phyloP scores from a whole-genome alignment of 768 basidiomycete genomes.

The Suillus subaureus region DNA sequence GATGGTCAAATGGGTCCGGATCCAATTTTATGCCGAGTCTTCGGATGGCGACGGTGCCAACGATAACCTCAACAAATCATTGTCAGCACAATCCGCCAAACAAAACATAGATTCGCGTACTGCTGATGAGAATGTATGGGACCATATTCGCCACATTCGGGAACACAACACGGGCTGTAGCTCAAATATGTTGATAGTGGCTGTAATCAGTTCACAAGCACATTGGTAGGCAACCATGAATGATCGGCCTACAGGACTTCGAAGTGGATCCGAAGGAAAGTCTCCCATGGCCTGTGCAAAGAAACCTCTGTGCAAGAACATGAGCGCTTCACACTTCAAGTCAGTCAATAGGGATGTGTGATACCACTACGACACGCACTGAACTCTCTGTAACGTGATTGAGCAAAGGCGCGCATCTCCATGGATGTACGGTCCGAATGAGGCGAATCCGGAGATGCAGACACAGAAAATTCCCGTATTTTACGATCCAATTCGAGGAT shows the following conservation, averaged over 20 bases:
- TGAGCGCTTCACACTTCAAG: slow-evolving; percentile 40
- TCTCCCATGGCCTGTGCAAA: slow-evolving; percentile 59
- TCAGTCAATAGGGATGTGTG: slow-evolving; percentile 2
- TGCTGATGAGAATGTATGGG: slow-evolving; percentile 54
- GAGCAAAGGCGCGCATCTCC: slow-evolving; percentile 45
- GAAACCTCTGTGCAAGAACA: slow-evolving; percentile 58
- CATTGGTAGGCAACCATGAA: slow-evolving; percentile 54
- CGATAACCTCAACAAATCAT: slow-evolving; percentile 42
- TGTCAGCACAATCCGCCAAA: not conserved
- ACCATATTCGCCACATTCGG: slow-evolving; percentile 64
- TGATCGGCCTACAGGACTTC: slow-evolving; percentile 50
- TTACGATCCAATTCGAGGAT: slow-evolving; percentile 53
- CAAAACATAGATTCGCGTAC: slow-evolving; percentile 35
- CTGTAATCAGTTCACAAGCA: slow-evolving; percentile 48
- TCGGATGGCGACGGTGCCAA: slow-evolving; percentile 56
- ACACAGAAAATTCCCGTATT: slow-evolving; percentile 42
- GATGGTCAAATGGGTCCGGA: slow-evolving; percentile 47
- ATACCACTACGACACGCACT: slow-evolving; percentile 29
- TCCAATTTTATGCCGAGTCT: slow-evolving; percentile 45
- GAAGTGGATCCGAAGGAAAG: slow-evolving; percentile 47
- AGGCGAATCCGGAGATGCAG: slow-evolving; percentile 20
- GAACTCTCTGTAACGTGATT: slow-evolving; percentile 48
- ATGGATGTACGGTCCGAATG: slow-evolving; percentile 35
- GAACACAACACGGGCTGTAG: slow-evolving; percentile 48
- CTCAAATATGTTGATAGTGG: slow-evolving; percentile 42